Evolutionary conservation across 306 rosid genomes (phyloP).

Genomic region (Nissolia schottii): DNA sequence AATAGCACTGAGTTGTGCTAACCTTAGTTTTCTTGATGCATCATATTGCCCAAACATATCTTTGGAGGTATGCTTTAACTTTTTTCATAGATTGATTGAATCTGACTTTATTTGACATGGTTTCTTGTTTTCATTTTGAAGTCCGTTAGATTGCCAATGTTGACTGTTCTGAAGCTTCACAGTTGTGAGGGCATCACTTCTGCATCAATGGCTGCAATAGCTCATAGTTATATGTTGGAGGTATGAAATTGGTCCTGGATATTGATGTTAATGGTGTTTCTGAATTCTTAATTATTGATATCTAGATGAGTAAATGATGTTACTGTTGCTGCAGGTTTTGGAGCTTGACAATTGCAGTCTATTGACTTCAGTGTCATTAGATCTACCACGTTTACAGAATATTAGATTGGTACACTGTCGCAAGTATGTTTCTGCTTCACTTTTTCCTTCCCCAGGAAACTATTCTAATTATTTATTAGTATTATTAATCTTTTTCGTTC

Average conservation of each 20-base stretch:
- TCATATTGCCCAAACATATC: constrained; percentile 96
- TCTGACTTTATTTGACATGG: constrained; percentile 37
- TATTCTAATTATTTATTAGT: neutral
- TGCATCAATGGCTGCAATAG: constrained; percentile 91
- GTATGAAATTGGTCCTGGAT: constrained; percentile 36
- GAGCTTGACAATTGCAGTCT: constrained; percentile 95
- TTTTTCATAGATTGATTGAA: constrained; percentile 9
- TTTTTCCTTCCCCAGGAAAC: neutral
- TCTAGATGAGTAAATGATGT: constrained; percentile 17
- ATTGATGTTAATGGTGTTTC: neutral
- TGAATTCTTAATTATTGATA: constrained; percentile 1
- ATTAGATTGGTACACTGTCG: constrained; percentile 97
- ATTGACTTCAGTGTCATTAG: constrained; percentile 79
- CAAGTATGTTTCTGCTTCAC: constrained; percentile 53
- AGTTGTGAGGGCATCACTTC: constrained; percentile 97
- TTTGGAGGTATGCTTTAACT: constrained; percentile 64
- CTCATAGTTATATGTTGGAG: constrained; percentile 72
- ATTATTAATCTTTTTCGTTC: neutral
- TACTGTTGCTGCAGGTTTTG: constrained; percentile 61
- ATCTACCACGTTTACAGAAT: constrained; percentile 74
- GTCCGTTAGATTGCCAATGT: constrained; percentile 83
- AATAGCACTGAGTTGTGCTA: constrained; percentile 62
- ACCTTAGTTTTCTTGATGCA: constrained; percentile 80
- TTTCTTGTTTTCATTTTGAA: constrained; percentile 42
- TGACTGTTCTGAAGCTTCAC: constrained; percentile 84